Conservation (phyloP, 371 early-diverging fungal genomes). For the Synchytrium microbalum region DNA sequence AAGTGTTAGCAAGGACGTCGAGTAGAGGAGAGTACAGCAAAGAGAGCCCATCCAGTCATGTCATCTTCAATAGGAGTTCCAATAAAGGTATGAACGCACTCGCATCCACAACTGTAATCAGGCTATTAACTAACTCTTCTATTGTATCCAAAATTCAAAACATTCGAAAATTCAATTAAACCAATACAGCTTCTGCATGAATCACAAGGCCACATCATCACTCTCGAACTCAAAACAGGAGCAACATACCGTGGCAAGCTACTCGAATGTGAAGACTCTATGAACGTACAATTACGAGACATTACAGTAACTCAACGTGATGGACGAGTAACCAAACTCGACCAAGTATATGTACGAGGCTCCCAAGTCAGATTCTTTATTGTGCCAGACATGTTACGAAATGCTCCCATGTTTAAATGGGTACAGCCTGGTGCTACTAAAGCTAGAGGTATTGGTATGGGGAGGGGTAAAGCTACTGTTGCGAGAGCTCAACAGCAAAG, state of each 20-base stretch:
- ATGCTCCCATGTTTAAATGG: slow-evolving; percentile 95
- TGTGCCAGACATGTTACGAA: slow-evolving; percentile 96
- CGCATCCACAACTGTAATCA: no score
- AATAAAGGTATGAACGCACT: background rate
- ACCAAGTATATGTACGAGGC: slow-evolving; percentile 95
- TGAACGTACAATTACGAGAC: slow-evolving; percentile 93
- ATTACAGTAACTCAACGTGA: slow-evolving; percentile 88
- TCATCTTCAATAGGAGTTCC: background rate
- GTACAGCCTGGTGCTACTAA: slow-evolving; percentile 71
- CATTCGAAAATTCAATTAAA: background rate
- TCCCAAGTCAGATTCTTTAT: slow-evolving; percentile 92
- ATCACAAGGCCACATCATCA: slow-evolving; percentile 92
- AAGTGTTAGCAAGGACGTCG: no score
- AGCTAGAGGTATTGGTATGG: slow-evolving; percentile 78
- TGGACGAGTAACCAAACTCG: slow-evolving; percentile 81
- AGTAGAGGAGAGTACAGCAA: no score
- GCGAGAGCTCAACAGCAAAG: background rate
- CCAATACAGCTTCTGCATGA: slow-evolving; percentile 85
- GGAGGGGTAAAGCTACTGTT: slow-evolving; percentile 78
- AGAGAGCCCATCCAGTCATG: no score
- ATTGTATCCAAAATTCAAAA: no score
- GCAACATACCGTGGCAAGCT: slow-evolving; percentile 90
- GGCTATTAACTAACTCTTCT: no score
- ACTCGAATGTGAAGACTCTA: slow-evolving; percentile 95
- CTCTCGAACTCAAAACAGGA: slow-evolving; percentile 90